These are phyloP conservation scores for Hypoxylon sp. DNA, from an alignment of 2,329 filamentous ascomycete species.

Conservation along the genomic window DNA sequence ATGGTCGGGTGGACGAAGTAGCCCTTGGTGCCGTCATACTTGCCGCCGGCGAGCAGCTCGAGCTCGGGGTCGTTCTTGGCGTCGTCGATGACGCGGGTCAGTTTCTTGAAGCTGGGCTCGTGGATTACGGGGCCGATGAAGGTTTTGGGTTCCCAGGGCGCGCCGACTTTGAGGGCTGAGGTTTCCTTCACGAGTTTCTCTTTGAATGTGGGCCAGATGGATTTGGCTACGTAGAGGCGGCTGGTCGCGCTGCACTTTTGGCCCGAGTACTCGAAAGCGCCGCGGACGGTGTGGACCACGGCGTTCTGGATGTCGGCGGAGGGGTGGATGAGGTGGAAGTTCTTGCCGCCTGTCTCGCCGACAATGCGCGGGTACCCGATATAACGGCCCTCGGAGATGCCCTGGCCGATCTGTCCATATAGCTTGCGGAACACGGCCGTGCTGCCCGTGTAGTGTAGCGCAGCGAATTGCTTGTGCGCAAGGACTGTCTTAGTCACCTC, in stretches of 20 bases:
- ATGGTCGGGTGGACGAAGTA: slow-evolving; percentile 89
- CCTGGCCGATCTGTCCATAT: slow-evolving; percentile 87
- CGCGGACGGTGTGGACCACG: slow-evolving; percentile 84
- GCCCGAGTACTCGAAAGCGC: slow-evolving; percentile 91
- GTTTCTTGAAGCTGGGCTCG: slow-evolving; percentile 83
- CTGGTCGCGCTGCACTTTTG: slow-evolving; percentile 93
- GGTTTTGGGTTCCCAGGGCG: slow-evolving; percentile 77
- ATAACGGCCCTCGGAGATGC: slow-evolving; percentile 86
- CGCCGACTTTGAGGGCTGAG: slow-evolving; percentile 77
- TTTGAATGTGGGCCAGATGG: slow-evolving; percentile 80
- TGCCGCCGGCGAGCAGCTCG: slow-evolving; percentile 80
- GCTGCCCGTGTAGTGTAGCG: slow-evolving; percentile 95
- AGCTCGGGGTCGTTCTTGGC: slow-evolving; percentile 83
- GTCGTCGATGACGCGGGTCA: slow-evolving; percentile 81
- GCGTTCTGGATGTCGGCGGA: slow-evolving; percentile 85
- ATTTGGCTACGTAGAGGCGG: slow-evolving; percentile 82
- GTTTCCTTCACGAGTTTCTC: slow-evolving; percentile 77
- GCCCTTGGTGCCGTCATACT: slow-evolving; percentile 81
- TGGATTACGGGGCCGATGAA: slow-evolving; percentile 93
- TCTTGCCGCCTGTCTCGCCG: slow-evolving; percentile 93
- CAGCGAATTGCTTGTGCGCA: slow-evolving; percentile 83
- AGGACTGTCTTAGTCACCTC: slow-evolving; percentile 85
- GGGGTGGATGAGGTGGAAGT: slow-evolving; percentile 87
- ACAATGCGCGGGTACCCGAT: slow-evolving; percentile 89
- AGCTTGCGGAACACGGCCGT: slow-evolving; percentile 91